phyloP scores from a whole-genome alignment of 2,329 filamentous ascomycete species.

The Claviceps africana region DNA sequence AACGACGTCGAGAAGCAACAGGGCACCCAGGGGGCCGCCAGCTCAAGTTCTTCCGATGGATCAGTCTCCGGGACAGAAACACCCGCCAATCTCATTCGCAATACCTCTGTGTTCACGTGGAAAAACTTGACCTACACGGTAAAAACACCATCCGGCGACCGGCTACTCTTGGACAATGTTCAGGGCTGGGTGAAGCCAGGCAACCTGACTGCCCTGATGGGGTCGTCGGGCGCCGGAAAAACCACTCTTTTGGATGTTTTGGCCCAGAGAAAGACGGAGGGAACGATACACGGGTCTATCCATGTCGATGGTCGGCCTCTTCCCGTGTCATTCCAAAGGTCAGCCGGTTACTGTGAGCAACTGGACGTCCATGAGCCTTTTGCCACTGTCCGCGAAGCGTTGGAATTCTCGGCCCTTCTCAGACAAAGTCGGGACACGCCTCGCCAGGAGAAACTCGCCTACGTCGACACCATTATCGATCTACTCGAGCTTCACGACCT shows the following conservation, averaged over 20 bases:
- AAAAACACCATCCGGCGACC: conserved; percentile 44
- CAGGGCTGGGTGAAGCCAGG: conserved; percentile 76
- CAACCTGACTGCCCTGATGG: conserved; percentile 67
- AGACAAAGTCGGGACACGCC: conserved; percentile 53
- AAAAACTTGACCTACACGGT: conserved; percentile 59
- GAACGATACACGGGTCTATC: conserved; percentile 61
- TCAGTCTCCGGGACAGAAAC: background rate
- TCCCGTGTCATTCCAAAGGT: conserved; percentile 62
- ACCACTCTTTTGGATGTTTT: conserved; percentile 74
- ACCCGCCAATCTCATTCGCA: conserved; percentile 34
- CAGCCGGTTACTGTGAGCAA: conserved; percentile 69
- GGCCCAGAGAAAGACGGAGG: conserved; percentile 66
- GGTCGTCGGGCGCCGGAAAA: conserved; percentile 70
- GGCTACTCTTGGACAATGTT: conserved; percentile 61
- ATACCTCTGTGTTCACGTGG: conserved; percentile 61
- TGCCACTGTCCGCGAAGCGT: conserved; percentile 61
- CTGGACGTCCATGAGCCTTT: conserved; percentile 64
- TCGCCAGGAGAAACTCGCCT: conserved; percentile 55
- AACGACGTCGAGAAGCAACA: conserved; percentile 36
- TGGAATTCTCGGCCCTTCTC: conserved; percentile 60
- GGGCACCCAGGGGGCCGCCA: conserved; percentile 10
- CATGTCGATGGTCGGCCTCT: conserved; percentile 60
- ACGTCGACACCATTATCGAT: conserved; percentile 68
- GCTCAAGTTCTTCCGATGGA: background rate
- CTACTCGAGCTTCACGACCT: conserved; percentile 35